A percentile compares a stretch with the other conserved stretches of the same genome.
Evolutionary conservation across 2,329 filamentous ascomycete genomes (phyloP).

Genomic region (Fusarium nanum): DNA sequence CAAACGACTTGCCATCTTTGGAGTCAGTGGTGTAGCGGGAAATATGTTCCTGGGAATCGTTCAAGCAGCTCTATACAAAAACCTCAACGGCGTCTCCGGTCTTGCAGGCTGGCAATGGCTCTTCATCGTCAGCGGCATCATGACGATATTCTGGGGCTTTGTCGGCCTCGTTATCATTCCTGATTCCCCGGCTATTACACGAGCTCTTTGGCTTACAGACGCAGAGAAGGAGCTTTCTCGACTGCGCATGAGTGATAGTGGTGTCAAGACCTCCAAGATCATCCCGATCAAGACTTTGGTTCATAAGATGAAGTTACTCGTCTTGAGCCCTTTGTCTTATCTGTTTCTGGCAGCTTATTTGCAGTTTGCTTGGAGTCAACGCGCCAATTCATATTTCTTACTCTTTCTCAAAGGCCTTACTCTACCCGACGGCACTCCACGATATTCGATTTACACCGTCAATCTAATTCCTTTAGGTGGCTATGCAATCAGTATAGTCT

Average conservation of each 20-base stretch:
- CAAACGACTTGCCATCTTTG: conserved; percentile 42
- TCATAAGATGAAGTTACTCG: conserved; percentile 33
- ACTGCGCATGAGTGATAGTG: conserved; percentile 33
- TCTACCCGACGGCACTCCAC: conserved; percentile 25
- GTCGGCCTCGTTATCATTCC: conserved; percentile 38
- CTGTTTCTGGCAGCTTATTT: conserved; percentile 51
- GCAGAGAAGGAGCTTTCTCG: conserved; percentile 27
- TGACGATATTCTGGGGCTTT: conserved; percentile 41
- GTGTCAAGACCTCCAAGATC: conserved; percentile 32
- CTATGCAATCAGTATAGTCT: conserved; percentile 56
- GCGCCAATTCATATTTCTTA: conserved; percentile 53
- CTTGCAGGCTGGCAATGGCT: conserved; percentile 44
- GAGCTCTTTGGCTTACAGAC: conserved; percentile 29
- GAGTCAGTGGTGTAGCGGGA: conserved; percentile 41
- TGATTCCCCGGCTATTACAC: conserved; percentile 37
- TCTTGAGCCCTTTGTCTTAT: conserved; percentile 38
- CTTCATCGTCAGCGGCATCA: conserved; percentile 35
- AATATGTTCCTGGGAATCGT: conserved; percentile 44
- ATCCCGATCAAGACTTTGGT: conserved; percentile 33
- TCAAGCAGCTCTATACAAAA: conserved; percentile 37
- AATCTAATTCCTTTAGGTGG: conserved; percentile 62
- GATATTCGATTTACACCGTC: conserved; percentile 56
- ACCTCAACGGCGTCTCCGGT: conserved; percentile 34
- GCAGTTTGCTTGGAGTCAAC: conserved; percentile 51
- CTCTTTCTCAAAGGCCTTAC: conserved; percentile 50